These are phyloP conservation scores for Dysphania ambrosioides DNA, from an alignment of 148 eudicot genomes.

Conservation along the genomic window DNA sequence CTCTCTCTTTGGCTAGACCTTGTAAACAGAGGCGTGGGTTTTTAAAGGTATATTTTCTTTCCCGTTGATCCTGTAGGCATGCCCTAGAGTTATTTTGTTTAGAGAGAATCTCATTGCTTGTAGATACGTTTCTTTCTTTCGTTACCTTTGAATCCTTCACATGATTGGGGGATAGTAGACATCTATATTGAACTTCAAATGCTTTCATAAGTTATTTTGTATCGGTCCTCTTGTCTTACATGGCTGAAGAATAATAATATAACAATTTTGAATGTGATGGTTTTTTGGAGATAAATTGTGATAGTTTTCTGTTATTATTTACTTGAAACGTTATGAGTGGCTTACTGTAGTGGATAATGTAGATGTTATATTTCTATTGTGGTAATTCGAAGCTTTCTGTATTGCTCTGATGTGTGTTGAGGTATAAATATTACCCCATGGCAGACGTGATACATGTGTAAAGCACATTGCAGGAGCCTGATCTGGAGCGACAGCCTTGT, in stretches of 20 bases:
- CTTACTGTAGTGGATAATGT: not conserved
- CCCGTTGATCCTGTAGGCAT: conserved; percentile 1
- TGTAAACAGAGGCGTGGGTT: not conserved
- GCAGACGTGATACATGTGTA: no score
- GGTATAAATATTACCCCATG: no score
- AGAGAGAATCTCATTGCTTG: conserved; percentile 15
- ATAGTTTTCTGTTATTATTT: not conserved
- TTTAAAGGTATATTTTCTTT: not conserved
- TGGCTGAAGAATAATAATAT: not conserved
- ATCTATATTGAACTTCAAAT: not conserved
- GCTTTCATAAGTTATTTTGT: conserved; percentile 6
- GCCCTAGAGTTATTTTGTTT: not conserved
- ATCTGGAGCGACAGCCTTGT: no score
- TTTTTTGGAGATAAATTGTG: not conserved
- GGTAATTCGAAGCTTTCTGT: no score
- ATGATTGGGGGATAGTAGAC: conserved; percentile 1
- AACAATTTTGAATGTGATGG: conserved; percentile 23
- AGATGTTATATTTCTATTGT: no score
- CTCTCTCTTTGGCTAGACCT: not conserved
- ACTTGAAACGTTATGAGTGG: not conserved
- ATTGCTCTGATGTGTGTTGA: no score
- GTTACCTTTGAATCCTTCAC: not conserved
- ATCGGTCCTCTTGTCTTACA: not conserved
- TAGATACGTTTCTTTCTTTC: conserved; percentile 22
- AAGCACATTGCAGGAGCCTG: no score